Evolutionary conservation across 139 green algal species (phyloP).

Genomic region (Cymbomonas tetramitiformis): DNA sequence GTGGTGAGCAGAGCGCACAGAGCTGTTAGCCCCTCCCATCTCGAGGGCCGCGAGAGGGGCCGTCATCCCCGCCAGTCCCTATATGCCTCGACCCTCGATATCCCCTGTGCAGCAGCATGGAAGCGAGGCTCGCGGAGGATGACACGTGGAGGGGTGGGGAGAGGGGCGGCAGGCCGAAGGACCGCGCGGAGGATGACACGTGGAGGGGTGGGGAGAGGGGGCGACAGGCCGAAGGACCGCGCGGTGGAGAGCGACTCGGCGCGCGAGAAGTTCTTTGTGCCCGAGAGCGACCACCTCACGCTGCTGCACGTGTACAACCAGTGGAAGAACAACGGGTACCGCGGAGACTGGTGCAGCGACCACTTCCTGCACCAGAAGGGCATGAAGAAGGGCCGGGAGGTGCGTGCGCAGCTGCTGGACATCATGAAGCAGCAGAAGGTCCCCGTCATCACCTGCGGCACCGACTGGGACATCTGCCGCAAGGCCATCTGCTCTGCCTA

Average conservation of each 20-base stretch:
- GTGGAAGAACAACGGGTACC: slow-evolving; percentile 86
- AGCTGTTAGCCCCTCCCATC: too few relatives aligned
- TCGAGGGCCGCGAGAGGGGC: too few relatives aligned
- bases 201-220: too few relatives aligned
- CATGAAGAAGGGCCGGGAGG: slow-evolving; percentile 67
- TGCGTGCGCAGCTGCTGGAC: slow-evolving; percentile 67
- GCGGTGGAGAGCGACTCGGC: slow-evolving; percentile 87
- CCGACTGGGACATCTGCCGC: slow-evolving; percentile 84
- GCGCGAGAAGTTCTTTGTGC: slow-evolving; percentile 97
- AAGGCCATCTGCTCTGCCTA: slow-evolving; percentile 91
- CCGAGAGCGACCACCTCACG: slow-evolving; percentile 95
- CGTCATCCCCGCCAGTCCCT: too few relatives aligned
- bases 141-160: too few relatives aligned
- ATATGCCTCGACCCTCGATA: too few relatives aligned
- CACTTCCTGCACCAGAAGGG: slow-evolving; percentile 91
- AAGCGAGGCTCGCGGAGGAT: too few relatives aligned
- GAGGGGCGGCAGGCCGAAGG: too few relatives aligned
- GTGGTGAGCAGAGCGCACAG: too few relatives aligned
- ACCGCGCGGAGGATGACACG: too few relatives aligned
- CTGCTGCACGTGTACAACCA: slow-evolving; percentile 94
- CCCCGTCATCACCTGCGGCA: slow-evolving; percentile 43
- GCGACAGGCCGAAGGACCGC: slow-evolving; percentile 25
- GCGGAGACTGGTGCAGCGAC: slow-evolving; percentile 73
- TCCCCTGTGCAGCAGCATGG: too few relatives aligned
- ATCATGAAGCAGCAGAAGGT: slow-evolving; percentile 80